These are phyloP conservation scores for Botryotinia globosa DNA, from an alignment of 2,329 filamentous ascomycete species.

Conservation along the genomic window DNA sequence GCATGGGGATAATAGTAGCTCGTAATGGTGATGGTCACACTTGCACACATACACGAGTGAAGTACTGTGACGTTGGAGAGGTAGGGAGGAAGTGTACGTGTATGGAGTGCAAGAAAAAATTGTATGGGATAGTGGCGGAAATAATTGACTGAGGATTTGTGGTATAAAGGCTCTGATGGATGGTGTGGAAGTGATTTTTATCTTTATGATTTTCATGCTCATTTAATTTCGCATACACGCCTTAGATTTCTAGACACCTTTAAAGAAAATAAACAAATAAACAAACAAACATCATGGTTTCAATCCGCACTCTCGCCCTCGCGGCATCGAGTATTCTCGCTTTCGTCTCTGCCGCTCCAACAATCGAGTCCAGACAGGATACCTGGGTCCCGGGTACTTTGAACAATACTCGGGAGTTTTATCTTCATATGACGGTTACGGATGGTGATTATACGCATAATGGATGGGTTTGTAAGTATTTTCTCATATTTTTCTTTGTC, in stretches of 20 bases:
- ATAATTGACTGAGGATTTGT: neutral
- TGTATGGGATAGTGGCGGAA: neutral
- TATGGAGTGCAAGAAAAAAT: neutral
- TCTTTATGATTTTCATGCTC: neutral
- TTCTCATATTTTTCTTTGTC: neutral
- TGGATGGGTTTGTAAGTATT: conserved; percentile 25
- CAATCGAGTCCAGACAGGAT: conserved; percentile 18
- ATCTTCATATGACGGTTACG: conserved; percentile 25
- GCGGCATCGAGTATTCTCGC: conserved; percentile 22
- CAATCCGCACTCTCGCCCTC: conserved; percentile 22
- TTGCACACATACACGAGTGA: neutral
- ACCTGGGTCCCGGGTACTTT: conserved; percentile 25
- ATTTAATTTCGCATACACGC: neutral
- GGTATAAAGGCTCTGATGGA: neutral
- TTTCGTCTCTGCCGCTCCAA: conserved; percentile 22
- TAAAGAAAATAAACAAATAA: neutral
- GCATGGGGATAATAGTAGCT: neutral
- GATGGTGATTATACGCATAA: conserved; percentile 22
- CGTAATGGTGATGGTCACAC: neutral
- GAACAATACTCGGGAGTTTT: conserved; percentile 35
- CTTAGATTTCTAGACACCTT: neutral
- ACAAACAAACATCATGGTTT: conserved; percentile 24
- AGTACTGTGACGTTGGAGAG: neutral
- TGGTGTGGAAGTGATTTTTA: neutral
- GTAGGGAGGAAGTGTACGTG: neutral